These are phyloP conservation scores for Xylariaceae sp. DNA, from an alignment of 2,329 filamentous ascomycete species.

Conservation along the genomic window DNA sequence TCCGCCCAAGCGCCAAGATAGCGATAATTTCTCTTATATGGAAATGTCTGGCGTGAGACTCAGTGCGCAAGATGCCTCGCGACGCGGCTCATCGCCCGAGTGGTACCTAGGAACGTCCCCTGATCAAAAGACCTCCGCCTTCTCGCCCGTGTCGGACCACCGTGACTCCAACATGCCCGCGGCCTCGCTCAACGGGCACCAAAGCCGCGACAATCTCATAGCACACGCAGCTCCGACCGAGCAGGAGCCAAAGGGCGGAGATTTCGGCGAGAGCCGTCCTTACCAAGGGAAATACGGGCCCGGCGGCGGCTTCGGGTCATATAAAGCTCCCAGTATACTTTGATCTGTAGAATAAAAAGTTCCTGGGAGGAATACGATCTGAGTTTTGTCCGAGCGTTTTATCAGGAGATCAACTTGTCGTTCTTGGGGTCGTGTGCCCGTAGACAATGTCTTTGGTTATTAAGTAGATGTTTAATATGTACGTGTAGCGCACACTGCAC, in stretches of 20 bases:
- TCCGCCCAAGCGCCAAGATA: conserved; percentile 38
- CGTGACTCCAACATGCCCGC: conserved; percentile 35
- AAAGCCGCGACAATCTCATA: conserved; percentile 39
- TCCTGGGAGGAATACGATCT: background rate
- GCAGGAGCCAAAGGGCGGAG: conserved; percentile 33
- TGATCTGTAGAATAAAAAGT: conserved; percentile 8
- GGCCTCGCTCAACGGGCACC: conserved; percentile 28
- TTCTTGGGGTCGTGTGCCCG: background rate
- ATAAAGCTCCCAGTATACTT: conserved; percentile 18
- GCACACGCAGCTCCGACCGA: conserved; percentile 40
- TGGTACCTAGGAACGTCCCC: conserved; percentile 26
- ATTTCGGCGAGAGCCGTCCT: conserved; percentile 13
- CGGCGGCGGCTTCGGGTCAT: conserved; percentile 16
- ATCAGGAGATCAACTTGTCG: background rate
- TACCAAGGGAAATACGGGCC: conserved; percentile 22
- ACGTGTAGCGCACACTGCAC: too few species aligned
- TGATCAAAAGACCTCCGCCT: conserved; percentile 26
- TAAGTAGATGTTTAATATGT: background rate
- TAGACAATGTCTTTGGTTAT: background rate
- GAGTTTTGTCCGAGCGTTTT: background rate
- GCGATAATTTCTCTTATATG: conserved; percentile 41
- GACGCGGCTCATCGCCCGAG: conserved; percentile 35
- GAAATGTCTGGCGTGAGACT: conserved; percentile 36
- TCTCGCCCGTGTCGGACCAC: conserved; percentile 17
- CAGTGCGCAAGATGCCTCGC: conserved; percentile 1